A percentile compares a stretch with the other conserved stretches of the same genome.
phyloP scores from a whole-genome alignment of 352 stramenopile species.

The Globisporangium ultimum region DNA sequence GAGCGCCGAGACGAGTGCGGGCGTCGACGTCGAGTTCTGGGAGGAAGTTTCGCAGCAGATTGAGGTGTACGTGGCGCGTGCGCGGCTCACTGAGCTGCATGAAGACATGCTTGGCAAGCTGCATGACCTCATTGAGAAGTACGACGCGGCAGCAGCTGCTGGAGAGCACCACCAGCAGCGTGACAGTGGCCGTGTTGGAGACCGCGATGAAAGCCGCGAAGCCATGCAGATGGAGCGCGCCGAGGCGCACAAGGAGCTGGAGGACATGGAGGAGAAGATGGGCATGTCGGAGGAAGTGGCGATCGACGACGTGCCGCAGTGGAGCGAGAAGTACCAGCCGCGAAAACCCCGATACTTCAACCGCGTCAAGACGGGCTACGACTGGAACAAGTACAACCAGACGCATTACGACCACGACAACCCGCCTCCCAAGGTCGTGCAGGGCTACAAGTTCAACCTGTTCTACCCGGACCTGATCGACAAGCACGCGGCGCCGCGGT shows the following conservation, averaged over 20 bases:
- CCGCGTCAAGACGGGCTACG: slow-evolving; percentile 98
- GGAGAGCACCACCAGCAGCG: slow-evolving; percentile 3
- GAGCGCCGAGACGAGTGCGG: slow-evolving; percentile 41
- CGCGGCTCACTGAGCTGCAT: slow-evolving; percentile 88
- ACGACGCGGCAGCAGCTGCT: slow-evolving; percentile 28
- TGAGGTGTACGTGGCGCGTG: slow-evolving; percentile 89
- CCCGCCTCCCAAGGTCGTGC: slow-evolving; percentile 98
- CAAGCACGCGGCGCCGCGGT: slow-evolving; percentile 93
- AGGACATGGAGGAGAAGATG: slow-evolving; percentile 77
- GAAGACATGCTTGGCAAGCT: slow-evolving; percentile 93
- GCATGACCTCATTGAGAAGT: slow-evolving; percentile 62
- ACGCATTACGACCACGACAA: slow-evolving; percentile 99
- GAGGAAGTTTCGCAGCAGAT: slow-evolving; percentile 91
- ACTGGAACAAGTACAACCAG: slow-evolving; percentile 99
- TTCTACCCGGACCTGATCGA: slow-evolving; percentile 99
- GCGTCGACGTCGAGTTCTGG: slow-evolving; percentile 94
- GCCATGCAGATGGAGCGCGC: slow-evolving; percentile 61
- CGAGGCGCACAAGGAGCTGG: slow-evolving; percentile 57
- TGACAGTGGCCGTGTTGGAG: slow-evolving; percentile 18
- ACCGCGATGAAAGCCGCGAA: slow-evolving; percentile 62
- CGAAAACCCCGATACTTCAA: slow-evolving; percentile 99
- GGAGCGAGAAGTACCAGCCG: slow-evolving; percentile 97
- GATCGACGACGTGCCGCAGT: slow-evolving; percentile 66
- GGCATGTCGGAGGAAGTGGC: slow-evolving; percentile 90
- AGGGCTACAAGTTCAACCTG: slow-evolving; percentile 99